Evolutionary conservation across 176 grass and related monocot species (phyloP), one percentile per base, ranked within the genome.

Genomic region (Oryza brachyantha): DNA sequence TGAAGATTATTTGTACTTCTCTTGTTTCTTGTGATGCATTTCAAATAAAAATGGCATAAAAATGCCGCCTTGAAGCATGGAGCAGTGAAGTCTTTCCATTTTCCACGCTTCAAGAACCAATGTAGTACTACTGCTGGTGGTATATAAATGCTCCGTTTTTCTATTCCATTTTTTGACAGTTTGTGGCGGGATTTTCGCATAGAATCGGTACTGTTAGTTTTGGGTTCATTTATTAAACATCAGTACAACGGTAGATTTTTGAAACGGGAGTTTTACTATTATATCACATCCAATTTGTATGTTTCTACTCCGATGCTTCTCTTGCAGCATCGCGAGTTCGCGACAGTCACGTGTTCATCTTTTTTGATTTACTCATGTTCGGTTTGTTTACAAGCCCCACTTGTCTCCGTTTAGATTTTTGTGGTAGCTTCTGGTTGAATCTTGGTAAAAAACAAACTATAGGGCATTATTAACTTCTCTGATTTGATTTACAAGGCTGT

Each of bases 311-410:
- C 8, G 46, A 27, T 58, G 29, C 64, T 75, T 76, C 42, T 45
- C 29, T 43, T 65, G 55, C 43, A 81, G 59, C 72, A 67, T 3
- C 77, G 66, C 58, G 29, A 26, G 37, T 66, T 3, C 77, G 66
- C 58, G 29, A 26, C 46, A 73, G 38, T 75, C 78, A 89, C 60
- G 29, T 85, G 82, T 77, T 71, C 62, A 19, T 77, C 31, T 31
- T 29, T 22, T 77, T 85, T 61, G 17, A 65, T 81, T 65, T 75
- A 27, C 32, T 55, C 35, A 8, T 65, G 42, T 5, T 52, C 0
- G 19, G 3, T 73, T 34, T 59, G 22, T 46, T 45, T 86, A 50
- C 36, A n/a, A 32, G n/a, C 10, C 26, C 26, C 26, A 46, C 26
- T 17, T 78, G 29, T 2, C 29, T 66, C 61, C 4, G 11, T 52